These are phyloP conservation scores for Silene conica DNA, from an alignment of 148 eudicot genomes.

Conservation along the genomic window DNA sequence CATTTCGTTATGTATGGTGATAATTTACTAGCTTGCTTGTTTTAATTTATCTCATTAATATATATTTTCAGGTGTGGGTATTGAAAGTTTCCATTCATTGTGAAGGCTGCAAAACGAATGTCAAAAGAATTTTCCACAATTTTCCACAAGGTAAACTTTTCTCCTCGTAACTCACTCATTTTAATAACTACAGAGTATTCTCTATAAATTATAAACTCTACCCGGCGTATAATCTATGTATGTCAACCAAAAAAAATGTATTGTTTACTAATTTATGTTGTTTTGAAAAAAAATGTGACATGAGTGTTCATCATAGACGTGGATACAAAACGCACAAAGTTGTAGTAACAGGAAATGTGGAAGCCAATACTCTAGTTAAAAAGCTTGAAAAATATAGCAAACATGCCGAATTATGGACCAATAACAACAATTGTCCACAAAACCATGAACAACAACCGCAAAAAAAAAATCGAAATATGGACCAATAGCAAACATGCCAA, in stretches of 20 bases:
- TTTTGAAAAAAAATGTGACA: slow-evolving; percentile 13
- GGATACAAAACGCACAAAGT: slow-evolving; percentile 61
- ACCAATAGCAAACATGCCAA: no score
- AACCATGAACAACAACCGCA: background rate
- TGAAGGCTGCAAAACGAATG: no score
- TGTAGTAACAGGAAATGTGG: slow-evolving; percentile 54
- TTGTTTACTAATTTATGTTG: background rate
- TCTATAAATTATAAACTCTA: no score
- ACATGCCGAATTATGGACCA: slow-evolving; percentile 65
- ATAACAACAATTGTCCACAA: slow-evolving; percentile 16
- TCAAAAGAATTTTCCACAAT: slow-evolving; percentile 48
- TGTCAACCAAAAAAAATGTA: background rate
- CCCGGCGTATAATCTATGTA: no score
- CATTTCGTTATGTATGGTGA: background rate
- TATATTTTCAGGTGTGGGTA: slow-evolving; percentile 51
- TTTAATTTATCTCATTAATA: no score
- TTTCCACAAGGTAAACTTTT: slow-evolving; percentile 48
- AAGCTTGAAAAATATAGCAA: slow-evolving; percentile 71
- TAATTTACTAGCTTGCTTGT: no score
- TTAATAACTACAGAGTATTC: no score
- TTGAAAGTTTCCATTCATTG: slow-evolving; percentile 71
- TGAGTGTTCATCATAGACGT: slow-evolving; percentile 57
- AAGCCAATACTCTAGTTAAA: slow-evolving; percentile 44
- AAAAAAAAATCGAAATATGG: no score
- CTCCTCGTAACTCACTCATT: no score